Evolutionary conservation across 169 alveolate genomes (phyloP), one percentile per base, ranked within the genome.

Genomic region (Cryptosporidium canis): DNA sequence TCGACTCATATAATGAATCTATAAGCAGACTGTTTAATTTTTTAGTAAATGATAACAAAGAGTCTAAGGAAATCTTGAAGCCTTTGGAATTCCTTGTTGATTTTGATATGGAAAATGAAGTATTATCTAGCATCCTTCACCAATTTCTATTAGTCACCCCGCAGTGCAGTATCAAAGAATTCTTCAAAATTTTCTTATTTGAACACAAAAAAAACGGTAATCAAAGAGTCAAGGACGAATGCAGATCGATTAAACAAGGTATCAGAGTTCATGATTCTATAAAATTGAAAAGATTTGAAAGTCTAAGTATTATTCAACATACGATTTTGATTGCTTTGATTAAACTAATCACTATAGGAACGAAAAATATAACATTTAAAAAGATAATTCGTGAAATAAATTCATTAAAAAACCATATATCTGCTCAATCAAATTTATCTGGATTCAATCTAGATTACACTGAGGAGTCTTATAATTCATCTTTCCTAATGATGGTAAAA

Each of bases 101-200:
- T 16, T 77, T 44, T 35, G 87, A 63, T 37, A 31, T 58, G 63
- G 64, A 33, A 27, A 31, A 12, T 29, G 87, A 77, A 29, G 44
- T 61, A 3, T 39, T 41, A 16, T 77, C 71, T 2, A 77, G 35
- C 37, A 9, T 66, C 2, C 21, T 63, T 3, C 43, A 43, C 44
- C 41, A 55, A 39, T 61, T 77, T 77, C 63, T 77, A 3, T 33
- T 61, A 56, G 11, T 77, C 43, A 56, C 87, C 3, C 87, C 87
- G 8, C 66, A 58, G 0, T 58, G 64, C 3, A 24, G 33, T 14
- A 58, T 56, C n/a, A 58, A 55, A 4, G 77, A 77, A 24, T 39
- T 77, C 24, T 9, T 43, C 12, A 63, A 77, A 58, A 61, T 77
- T 39, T 58, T 55, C 33, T 55, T 12, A 31, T 37, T 29, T 77